phyloP scores from a whole-genome alignment of 163 green algal species.

The Prototheca cutis region DNA sequence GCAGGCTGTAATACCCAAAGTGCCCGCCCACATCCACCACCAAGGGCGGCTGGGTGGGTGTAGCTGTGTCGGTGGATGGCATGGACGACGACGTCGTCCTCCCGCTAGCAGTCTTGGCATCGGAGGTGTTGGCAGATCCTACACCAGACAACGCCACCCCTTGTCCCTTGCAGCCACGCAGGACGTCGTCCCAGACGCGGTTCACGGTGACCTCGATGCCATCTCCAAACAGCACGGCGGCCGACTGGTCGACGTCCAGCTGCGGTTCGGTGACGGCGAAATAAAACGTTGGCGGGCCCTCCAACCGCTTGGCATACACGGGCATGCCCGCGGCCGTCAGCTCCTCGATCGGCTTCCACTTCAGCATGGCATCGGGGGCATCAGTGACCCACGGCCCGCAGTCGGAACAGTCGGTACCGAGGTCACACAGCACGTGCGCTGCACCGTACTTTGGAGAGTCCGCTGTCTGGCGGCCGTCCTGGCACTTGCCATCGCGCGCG shows the following conservation, averaged over 20 bases:
- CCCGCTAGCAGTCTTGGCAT: not conserved
- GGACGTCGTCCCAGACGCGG: not conserved
- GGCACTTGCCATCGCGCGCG: not conserved
- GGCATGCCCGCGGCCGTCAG: not conserved
- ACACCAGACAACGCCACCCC: not conserved
- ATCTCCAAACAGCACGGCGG: not conserved
- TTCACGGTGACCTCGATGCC: not conserved
- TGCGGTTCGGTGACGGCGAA: not conserved
- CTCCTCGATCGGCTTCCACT: not conserved
- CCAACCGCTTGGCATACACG: not conserved
- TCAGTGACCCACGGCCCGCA: conserved; percentile 27
- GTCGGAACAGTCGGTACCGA: conserved; percentile 46
- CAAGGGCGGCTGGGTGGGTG: too few species aligned
- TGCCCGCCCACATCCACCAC: conserved; percentile 67
- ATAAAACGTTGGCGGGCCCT: not conserved
- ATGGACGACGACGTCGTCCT: not conserved
- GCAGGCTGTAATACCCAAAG: conserved; percentile 55
- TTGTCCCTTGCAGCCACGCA: not conserved
- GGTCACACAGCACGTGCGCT: conserved; percentile 29
- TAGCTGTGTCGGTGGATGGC: not conserved
- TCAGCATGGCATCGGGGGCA: conserved; percentile 1
- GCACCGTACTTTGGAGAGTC: not conserved
- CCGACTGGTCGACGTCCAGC: not conserved
- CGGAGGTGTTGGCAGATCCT: not conserved
- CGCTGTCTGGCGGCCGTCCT: not conserved